Evolutionary conservation across 495 filamentous ascomycete species (phyloP), one percentile per base, ranked within the genome.

Genomic region (Hyaloscypha bicolor): DNA sequence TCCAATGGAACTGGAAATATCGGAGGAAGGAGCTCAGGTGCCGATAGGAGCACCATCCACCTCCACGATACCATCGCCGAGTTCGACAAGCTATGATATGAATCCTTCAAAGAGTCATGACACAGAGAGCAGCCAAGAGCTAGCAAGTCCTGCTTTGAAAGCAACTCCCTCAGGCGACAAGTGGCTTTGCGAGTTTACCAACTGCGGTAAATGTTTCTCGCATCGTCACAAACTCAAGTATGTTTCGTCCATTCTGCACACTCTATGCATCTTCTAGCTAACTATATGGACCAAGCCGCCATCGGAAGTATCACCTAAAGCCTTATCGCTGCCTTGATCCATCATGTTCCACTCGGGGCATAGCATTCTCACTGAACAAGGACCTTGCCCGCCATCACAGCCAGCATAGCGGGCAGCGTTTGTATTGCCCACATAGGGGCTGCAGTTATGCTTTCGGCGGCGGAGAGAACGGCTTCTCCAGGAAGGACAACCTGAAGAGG

Each of bases 221-320:
- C 30, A 55, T 19, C 53, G 53, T 16, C 53, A 55, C 30, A 31
- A 55, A 31, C 53, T 55, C 8, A 55, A 55, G 53, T 55, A 55
- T 55, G 53, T 31, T 29, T 14, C 51, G n/a, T n/a, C n/a, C n/a
- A n/a, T n/a, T n/a, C n/a, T n/a, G n/a, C n/a, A n/a, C n/a, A n/a
- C n/a, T n/a, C n/a, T n/a, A n/a, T 25, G 2, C 21, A 2, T 55
- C 30, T 3, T 31, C 53, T 9, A 22, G 53, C 8, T 3, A 6
- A 25, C n/a, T n/a, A n/a, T n/a, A n/a, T n/a, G n/a, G 42, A 45
- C 42, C 6, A 9, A 55, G 53, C 19, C 53, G 53, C 53, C 53
- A 55, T n/a, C 9, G 25, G 53, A 55, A 29, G 25, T 55, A 22
- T 29, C 53, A 55, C 14, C 9, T 55, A 3, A 55, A 55, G 30